Base-by-base conservation (phyloP, 192 early-diverging fungal species). In the Coemansia sp. region DNA sequence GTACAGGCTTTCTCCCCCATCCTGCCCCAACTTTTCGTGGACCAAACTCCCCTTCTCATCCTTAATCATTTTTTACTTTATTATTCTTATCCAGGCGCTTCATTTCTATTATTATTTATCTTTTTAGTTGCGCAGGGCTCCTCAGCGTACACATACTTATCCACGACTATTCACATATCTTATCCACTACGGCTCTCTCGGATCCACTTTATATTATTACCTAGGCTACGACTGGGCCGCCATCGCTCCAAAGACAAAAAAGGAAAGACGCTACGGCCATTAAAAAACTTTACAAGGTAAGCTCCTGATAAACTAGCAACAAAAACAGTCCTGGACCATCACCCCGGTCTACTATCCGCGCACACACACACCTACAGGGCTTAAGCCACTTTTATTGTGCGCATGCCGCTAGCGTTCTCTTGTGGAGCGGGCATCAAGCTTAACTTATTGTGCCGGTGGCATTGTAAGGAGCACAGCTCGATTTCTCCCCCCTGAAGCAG, bases 11-110 rank as follows among this genome's bases (percentile, higher is more conserved):
- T 4, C 61, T 22, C 38, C 61, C 61, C 61, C 61, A 63, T 38
- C 40, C 40, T 63, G 34, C 61, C 61, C 61, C 61, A 63, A 63
- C 61, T 63, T 63, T 63, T 63, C 40, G 41, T 63, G 61, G 36
- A 41, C 61, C 38, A 63, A 63, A 43, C 38, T 63, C 38, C 38
- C 61, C 40, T 12, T 62, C 15, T 31, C 38, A 54, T 24, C 36
- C 57, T 62, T 22, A 62, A 22, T 63, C 9, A 63, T 63, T 20
- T 63, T 20, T 60, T n/a, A 60, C 15, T 3, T 63, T 41, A 63
- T 63, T 63, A 42, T 24, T 24, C 31, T 63, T 63, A 63, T 63
- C 61, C 61, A 24, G 22, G 61, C 61, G 38, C 61, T 36, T 15
- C 36, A 60, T 60, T 36, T 18, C 13, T 33, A 15, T 60, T 60